Conservation (phyloP, 2,329 filamentous ascomycete species). For the Xylaria sp. region DNA sequence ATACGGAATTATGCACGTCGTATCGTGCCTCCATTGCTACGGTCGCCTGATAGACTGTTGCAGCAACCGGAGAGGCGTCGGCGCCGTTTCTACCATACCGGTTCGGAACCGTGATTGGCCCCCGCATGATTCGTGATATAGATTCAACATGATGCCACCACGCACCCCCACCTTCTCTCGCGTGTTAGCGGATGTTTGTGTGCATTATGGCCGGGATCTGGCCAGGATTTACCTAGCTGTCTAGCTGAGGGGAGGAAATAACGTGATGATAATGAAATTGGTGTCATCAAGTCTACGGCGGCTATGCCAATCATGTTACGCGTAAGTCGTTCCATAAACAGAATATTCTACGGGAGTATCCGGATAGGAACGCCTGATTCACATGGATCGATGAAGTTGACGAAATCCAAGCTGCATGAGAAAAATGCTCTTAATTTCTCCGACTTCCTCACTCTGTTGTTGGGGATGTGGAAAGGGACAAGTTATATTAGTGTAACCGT, state of each 20-base stretch:
- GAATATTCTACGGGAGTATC: neutral
- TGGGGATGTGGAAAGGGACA: neutral
- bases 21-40: constrained; percentile 18
- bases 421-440: neutral
- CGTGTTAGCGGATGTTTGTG: neutral
- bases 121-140: constrained; percentile 38
- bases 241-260: constrained; percentile 33
- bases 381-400: constrained; percentile 13
- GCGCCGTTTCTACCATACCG: neutral
- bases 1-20: constrained; percentile 18
- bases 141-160: constrained; percentile 32
- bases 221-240: constrained; percentile 15
- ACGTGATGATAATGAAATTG: constrained; percentile 38
- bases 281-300: constrained; percentile 30
- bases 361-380: neutral
- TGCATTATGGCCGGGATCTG: constrained; percentile 25
- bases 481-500: neutral
- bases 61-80: constrained; percentile 14
- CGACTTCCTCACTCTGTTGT: neutral
- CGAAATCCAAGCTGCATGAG: constrained; percentile 17
- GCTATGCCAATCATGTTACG: neutral
- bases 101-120: constrained; percentile 33
- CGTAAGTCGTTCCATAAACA: neutral
- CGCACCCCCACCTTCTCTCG: constrained; percentile 29
- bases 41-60: constrained; percentile 10